Evolutionary conservation across 768 basidiomycete genomes (phyloP).

Genomic region (Tylopilus vinaceipallidus): DNA sequence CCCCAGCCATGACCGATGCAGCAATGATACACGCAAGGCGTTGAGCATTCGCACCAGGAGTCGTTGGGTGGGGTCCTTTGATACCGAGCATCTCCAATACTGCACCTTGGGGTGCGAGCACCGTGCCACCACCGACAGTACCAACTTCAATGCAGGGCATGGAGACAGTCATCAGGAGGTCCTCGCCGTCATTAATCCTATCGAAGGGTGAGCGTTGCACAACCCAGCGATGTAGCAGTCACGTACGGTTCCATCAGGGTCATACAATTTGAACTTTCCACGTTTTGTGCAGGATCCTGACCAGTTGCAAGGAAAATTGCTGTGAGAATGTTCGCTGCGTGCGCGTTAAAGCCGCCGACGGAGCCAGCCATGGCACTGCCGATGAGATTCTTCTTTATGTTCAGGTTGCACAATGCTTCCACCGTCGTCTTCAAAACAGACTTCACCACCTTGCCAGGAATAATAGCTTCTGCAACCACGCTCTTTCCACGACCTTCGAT

Average conservation of each 20-base stretch:
- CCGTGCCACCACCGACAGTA: conserved; percentile 94
- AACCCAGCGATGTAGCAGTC: conserved; percentile 1
- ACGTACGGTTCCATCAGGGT: conserved; percentile 97
- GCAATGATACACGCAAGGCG: conserved; percentile 87
- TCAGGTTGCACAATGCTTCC: conserved; percentile 82
- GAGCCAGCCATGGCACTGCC: conserved; percentile 98
- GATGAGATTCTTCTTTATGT: conserved; percentile 95
- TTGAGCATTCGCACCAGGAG: conserved; percentile 88
- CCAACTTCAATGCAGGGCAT: conserved; percentile 99
- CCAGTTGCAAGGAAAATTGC: conserved; percentile 95
- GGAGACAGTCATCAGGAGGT: conserved; percentile 87
- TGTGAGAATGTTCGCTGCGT: conserved; percentile 96
- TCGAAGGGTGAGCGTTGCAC: conserved; percentile 4
- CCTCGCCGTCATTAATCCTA: conserved; percentile 84
- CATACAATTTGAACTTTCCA: conserved; percentile 98
- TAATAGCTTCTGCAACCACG: conserved; percentile 91
- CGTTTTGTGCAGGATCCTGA: conserved; percentile 98
- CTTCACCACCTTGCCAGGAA: conserved; percentile 87
- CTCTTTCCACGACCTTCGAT: conserved; percentile 99
- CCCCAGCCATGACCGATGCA: conserved; percentile 95
- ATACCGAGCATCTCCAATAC: conserved; percentile 94
- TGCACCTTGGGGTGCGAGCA: conserved; percentile 84
- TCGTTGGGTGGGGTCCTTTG: conserved; percentile 81
- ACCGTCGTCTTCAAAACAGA: conserved; percentile 95
- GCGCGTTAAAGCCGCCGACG: conserved; percentile 98